Evolutionary conservation across 257 asterid species (phyloP).

Genomic region (Cruciata laevipes): DNA sequence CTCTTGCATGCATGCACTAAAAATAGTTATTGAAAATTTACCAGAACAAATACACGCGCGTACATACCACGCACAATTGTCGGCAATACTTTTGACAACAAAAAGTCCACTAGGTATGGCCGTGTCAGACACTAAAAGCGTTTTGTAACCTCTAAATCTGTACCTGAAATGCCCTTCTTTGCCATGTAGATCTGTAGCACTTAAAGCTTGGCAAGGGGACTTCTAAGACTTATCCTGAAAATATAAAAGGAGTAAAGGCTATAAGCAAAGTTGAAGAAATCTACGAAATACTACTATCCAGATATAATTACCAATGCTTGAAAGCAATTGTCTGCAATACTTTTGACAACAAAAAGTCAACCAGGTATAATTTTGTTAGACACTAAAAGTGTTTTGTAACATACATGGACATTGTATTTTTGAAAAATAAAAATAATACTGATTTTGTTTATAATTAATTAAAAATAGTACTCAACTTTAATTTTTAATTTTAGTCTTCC

Average conservation of each 20-base stretch:
- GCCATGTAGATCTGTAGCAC: conserved; percentile 86
- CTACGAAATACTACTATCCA: not conserved
- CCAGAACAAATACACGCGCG: no score
- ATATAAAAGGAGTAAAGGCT: conserved; percentile 12
- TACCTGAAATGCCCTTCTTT: conserved; percentile 98
- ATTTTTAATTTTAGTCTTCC: no score
- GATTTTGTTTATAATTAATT: no score
- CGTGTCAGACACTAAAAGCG: no score
- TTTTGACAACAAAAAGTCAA: conserved; percentile 84
- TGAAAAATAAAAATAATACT: no score
- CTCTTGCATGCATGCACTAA: no score
- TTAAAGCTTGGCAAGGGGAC: conserved; percentile 96
- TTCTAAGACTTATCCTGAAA: conserved; percentile 92
- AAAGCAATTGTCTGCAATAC: conserved; percentile 94
- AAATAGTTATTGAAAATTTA: no score
- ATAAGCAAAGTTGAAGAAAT: conserved; percentile 5
- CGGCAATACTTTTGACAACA: no score
- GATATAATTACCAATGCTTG: conserved; percentile 62
- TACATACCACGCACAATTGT: no score
- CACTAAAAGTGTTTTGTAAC: conserved; percentile 91
- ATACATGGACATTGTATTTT: conserved; percentile 67
- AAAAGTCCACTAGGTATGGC: no score
- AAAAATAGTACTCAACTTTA: no score
- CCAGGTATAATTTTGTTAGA: conserved; percentile 98
- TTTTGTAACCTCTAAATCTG: conserved; percentile 74